phyloP scores from a whole-genome alignment of 805 yeast genomes.

The Candida multigemmis region DNA sequence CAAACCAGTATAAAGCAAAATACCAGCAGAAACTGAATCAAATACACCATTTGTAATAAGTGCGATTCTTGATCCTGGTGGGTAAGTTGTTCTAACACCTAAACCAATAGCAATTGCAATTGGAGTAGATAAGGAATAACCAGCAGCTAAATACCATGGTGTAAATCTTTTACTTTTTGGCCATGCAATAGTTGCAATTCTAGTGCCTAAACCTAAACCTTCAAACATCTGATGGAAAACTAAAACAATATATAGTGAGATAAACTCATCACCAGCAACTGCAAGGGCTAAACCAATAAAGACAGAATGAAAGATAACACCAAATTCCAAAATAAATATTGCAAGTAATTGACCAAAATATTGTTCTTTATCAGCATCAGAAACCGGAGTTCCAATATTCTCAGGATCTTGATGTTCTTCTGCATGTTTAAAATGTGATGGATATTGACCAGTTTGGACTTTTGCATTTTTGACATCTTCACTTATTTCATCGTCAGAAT shows the following conservation, averaged over 20 bases:
- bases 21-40: constrained; percentile 73
- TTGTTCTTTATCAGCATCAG: constrained; percentile 28
- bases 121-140: constrained; percentile 56
- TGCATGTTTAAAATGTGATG: constrained; percentile 37
- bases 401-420: constrained; percentile 37
- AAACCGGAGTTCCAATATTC: constrained; percentile 23
- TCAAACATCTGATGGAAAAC: constrained; percentile 78
- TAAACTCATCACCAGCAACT: constrained; percentile 70
- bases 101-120: constrained; percentile 72
- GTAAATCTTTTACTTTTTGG: constrained; percentile 30
- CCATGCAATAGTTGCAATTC: constrained; percentile 37
- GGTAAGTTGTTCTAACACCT: constrained; percentile 58
- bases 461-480: constrained; percentile 8
- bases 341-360: constrained; percentile 46
- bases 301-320: constrained; percentile 75
- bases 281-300: constrained; percentile 75
- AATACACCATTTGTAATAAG: constrained; percentile 63
- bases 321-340: constrained; percentile 57
- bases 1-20: constrained; percentile 65
- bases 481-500: constrained; percentile 8
- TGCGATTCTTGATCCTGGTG: constrained; percentile 49
- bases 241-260: constrained; percentile 58
- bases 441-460: constrained; percentile 10
- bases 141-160: constrained; percentile 50
- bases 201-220: constrained; percentile 78